Base-by-base conservation (phyloP, 1,284 basidiomycete species). In the Neonothopanus nambi region DNA sequence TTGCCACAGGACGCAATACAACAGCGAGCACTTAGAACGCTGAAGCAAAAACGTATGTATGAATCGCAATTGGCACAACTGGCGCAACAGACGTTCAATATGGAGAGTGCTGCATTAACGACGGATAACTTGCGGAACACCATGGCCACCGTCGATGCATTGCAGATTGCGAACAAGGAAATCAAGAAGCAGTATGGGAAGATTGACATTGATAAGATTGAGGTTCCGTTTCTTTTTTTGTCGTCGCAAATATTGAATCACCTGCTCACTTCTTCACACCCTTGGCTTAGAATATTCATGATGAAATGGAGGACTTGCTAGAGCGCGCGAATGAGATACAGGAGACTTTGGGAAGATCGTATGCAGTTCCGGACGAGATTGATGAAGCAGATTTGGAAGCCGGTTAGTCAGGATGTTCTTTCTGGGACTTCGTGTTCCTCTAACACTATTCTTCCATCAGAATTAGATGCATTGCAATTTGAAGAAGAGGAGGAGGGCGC, bases 61-160 rank as follows among this genome's bases (percentile, higher is more conserved):
- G 97, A 99, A 70, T 77, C 77, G 13, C 97, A 99, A 70, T 81
- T 98, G 35, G 80, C 84, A 8, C 94, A 98, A 70, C 80, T 99
- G 12, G 80, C 91, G 45, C 97, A 99, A 69, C 97, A 99, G 71
- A 89, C 92, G 20, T 99, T 94, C 78, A 99, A 99, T 73, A 99
- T 99, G 93, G 96, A 99, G 74, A 95, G 93, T 58, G 91, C 96
- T 21, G 85, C 91, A 9, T 87, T 99, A 70, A 90, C 94, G 15
- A 98, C 96, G 3, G 97, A 99, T 73, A 99, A 99, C 71, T 73
- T 99, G 62, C 85, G 94, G 58, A 99, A 98, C 68, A 99, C 97
- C 63, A 99, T 99, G 97, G 96, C 95, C n/a, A 99, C 97, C 0
- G 88, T 99, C 20, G 94, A 98, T 65, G 97, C 95, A 5, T 98